Percentiles rank a stretch among this genome's conserved stretches.
These are phyloP conservation scores for Cinnamomum micranthum DNA, from an alignment of 164 flowering plant species.

Conservation along the genomic window DNA sequence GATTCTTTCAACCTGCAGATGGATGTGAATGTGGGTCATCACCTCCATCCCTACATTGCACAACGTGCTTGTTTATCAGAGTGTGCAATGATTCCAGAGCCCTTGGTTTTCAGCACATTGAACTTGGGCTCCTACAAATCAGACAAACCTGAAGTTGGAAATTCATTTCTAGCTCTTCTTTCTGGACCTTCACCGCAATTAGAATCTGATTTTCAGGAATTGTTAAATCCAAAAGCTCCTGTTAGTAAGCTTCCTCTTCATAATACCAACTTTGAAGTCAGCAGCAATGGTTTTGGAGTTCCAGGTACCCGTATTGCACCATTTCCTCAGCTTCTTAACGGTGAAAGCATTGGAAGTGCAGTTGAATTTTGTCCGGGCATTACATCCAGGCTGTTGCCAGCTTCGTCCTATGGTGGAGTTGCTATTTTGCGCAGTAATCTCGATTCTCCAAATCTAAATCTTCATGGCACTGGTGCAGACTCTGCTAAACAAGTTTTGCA, in stretches of 20 bases:
- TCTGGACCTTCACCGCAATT: constrained; percentile 38
- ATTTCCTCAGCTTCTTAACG: constrained; percentile 21
- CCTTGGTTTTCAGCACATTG: constrained; percentile 17
- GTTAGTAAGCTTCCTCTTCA: constrained; percentile 20
- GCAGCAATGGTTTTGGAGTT: constrained; percentile 21
- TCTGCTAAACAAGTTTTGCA: constrained; percentile 18
- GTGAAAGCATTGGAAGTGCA: constrained; percentile 17
- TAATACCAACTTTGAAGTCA: constrained; percentile 9
- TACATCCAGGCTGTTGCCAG: constrained; percentile 19
- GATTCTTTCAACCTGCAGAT: constrained; percentile 10
- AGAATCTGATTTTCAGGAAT: constrained; percentile 34
- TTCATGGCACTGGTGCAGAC: constrained; percentile 18
- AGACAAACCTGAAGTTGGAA: constrained; percentile 27
- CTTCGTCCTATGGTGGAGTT: constrained; percentile 12
- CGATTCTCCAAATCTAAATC: constrained; percentile 10
- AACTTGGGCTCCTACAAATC: constrained; percentile 22
- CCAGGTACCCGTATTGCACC: constrained; percentile 15
- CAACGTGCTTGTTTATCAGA: constrained; percentile 22
- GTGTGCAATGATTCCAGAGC: constrained; percentile 24
- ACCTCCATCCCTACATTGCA: constrained; percentile 20
- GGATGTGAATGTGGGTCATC: constrained; percentile 24
- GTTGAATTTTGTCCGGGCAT: constrained; percentile 16
- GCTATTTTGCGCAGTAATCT: constrained; percentile 17
- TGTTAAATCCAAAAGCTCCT: constrained; percentile 18
- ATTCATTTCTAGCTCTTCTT: constrained; percentile 47